Evolutionary conservation across 2,329 filamentous ascomycete genomes (phyloP).

Genomic region (Neocucurbitaria cava): DNA sequence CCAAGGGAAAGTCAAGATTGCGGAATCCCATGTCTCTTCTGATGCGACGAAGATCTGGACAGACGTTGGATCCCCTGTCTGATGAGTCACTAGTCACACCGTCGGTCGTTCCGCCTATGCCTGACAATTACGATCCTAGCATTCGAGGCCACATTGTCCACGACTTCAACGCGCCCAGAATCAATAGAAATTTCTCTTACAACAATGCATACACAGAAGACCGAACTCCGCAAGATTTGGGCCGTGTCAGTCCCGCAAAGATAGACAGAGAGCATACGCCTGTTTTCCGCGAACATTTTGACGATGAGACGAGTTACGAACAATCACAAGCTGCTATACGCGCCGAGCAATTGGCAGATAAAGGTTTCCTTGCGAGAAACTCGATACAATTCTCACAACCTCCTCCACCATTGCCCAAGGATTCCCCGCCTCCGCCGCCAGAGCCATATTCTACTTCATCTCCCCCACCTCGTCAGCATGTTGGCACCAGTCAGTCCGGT

Average conservation of each 20-base stretch:
- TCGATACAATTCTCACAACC: constrained; percentile 42
- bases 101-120: constrained; percentile 55
- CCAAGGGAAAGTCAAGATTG: constrained; percentile 58
- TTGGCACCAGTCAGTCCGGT: constrained; percentile 29
- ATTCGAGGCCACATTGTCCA: constrained; percentile 69
- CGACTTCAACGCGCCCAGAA: constrained; percentile 68
- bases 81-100: constrained; percentile 61
- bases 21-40: constrained; percentile 68
- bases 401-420: constrained; percentile 22
- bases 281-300: constrained; percentile 67
- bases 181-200: constrained; percentile 52
- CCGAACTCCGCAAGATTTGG: constrained; percentile 25
- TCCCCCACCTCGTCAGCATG: constrained; percentile 23
- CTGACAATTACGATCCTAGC: constrained; percentile 68
- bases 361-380: constrained; percentile 55
- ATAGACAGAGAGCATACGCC: constrained; percentile 60
- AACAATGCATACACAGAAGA: constrained; percentile 37
- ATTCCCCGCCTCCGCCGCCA: constrained; percentile 12
- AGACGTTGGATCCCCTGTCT: constrained; percentile 53
- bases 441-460: constrained; percentile 15
- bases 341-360: constrained; percentile 57
- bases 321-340: constrained; percentile 52
- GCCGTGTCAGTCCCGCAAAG: constrained; percentile 43
- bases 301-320: constrained; percentile 56
- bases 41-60: constrained; percentile 63